Percentiles rank a stretch among this genome's conserved stretches.
phyloP scores from a whole-genome alignment of 495 filamentous ascomycete genomes.

The Apiosordaria backusii region DNA sequence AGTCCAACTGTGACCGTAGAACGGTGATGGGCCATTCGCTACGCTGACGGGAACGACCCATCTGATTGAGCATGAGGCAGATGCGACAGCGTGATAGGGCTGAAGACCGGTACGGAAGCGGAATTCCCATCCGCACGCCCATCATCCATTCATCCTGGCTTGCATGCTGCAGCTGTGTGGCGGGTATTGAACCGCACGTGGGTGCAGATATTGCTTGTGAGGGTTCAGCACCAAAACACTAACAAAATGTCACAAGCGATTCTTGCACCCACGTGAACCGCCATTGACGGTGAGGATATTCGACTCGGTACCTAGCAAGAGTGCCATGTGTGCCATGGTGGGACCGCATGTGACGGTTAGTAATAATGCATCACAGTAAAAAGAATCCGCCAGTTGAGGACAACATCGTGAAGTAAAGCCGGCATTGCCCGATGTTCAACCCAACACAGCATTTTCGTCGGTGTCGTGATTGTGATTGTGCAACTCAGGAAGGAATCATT shows the following conservation, averaged over 20 bases:
- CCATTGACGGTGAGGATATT: not conserved
- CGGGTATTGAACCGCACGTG: not conserved
- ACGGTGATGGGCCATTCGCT: not conserved
- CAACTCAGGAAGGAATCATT: not conserved
- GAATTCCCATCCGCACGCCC: not conserved
- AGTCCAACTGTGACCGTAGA: not conserved
- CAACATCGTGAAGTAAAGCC: not conserved
- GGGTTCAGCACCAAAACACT: no score
- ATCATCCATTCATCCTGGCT: not conserved
- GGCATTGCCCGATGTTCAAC: slow-evolving; percentile 2
- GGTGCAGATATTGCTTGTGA: no score
- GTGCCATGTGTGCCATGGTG: not conserved
- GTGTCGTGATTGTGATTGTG: not conserved
- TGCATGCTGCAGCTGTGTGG: not conserved
- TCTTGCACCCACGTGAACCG: no score
- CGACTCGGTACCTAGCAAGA: not conserved
- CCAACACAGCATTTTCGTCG: not conserved
- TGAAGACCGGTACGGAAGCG: not conserved
- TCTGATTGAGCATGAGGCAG: not conserved
- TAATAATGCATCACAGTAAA: not conserved
- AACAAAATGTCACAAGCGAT: no score
- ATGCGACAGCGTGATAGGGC: not conserved
- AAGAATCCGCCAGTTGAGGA: not conserved
- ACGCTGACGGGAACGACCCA: not conserved
- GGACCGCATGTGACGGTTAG: not conserved